These are phyloP conservation scores for Lasiodiplodia sp. DNA, from an alignment of 2,329 filamentous ascomycete genomes.

Conservation along the genomic window DNA sequence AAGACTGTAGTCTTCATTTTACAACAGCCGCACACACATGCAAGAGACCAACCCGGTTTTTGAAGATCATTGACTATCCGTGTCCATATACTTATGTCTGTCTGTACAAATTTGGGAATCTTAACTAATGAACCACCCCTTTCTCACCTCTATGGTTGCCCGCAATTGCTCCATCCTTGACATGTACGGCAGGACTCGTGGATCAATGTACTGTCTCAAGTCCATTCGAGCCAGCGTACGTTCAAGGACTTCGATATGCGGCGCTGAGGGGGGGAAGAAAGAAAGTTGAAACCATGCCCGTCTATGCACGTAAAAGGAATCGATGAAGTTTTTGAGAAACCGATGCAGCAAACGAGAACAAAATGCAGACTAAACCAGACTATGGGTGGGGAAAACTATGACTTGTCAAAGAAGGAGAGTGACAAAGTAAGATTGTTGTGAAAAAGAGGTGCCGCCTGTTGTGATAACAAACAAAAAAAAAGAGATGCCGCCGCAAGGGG, in stretches of 20 bases:
- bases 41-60: background rate
- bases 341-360: background rate
- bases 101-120: background rate
- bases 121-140: background rate
- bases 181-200: background rate
- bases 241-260: background rate
- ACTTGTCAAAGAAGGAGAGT: background rate
- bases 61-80: conserved; percentile 12
- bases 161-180: background rate
- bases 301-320: background rate
- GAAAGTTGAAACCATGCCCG: background rate
- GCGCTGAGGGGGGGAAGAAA: background rate
- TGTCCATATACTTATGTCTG: conserved; percentile 3
- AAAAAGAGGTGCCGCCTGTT: conserved; percentile 2
- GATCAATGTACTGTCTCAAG: background rate
- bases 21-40: background rate
- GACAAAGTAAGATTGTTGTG: background rate
- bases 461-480: background rate
- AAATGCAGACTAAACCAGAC: background rate
- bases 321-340: background rate
- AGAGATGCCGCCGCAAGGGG: background rate
- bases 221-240: background rate
- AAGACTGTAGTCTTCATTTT: background rate
- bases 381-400: background rate
- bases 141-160: background rate